Evolutionary conservation across 2,329 filamentous ascomycete species (phyloP).

Genomic region (Fusarium sp.): DNA sequence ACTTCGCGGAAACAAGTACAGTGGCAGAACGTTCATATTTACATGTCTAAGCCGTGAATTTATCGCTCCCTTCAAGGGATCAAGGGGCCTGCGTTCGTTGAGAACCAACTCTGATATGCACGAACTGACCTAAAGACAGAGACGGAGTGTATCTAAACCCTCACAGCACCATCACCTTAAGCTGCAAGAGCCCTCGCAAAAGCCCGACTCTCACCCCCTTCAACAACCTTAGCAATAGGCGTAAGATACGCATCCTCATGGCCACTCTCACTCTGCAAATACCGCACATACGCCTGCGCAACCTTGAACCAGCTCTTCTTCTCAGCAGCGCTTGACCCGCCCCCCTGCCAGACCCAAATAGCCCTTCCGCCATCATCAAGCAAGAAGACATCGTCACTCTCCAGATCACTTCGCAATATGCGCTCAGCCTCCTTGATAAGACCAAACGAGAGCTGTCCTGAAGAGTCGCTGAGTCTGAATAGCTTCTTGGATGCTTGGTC

Average conservation of each 20-base stretch:
- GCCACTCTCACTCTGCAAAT: slow-evolving; percentile 50
- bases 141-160: background rate
- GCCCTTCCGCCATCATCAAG: slow-evolving; percentile 66
- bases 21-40: background rate
- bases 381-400: slow-evolving; percentile 71
- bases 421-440: slow-evolving; percentile 65
- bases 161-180: background rate
- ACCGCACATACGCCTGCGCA: slow-evolving; percentile 65
- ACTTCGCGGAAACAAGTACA: background rate
- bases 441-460: slow-evolving; percentile 66
- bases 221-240: slow-evolving; percentile 66
- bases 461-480: slow-evolving; percentile 72
- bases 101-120: background rate
- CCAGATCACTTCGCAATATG: slow-evolving; percentile 61
- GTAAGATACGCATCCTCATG: slow-evolving; percentile 54
- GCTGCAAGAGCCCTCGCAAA: slow-evolving; percentile 61
- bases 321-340: slow-evolving; percentile 66
- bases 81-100: background rate
- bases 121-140: background rate
- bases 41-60: background rate
- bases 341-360: slow-evolving; percentile 76
- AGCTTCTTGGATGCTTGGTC: slow-evolving; percentile 55
- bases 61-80: too few species aligned
- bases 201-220: slow-evolving; percentile 65
- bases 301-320: slow-evolving; percentile 70